A percentile compares a stretch with the other conserved stretches of the same genome.
Conservation (phyloP, 2,329 filamentous ascomycete genomes). For the Trichoderma simmonsii region DNA sequence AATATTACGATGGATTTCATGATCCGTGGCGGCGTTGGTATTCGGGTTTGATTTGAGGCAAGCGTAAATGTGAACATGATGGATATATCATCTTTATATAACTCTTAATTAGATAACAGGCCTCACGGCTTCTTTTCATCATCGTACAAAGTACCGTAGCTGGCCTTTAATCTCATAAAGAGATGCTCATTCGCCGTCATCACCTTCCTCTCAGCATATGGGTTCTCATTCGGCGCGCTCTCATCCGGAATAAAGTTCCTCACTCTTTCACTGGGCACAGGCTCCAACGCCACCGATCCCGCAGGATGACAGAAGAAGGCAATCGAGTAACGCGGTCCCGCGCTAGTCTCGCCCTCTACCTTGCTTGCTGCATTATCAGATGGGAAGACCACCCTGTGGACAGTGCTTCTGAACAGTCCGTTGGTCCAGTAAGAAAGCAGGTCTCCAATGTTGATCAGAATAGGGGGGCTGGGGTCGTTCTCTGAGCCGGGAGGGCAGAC, state of each 20-base stretch:
- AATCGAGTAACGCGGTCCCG: constrained; percentile 60
- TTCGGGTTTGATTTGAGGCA: constrained; percentile 38
- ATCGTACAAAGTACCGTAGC: constrained; percentile 55
- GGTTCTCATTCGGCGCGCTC: constrained; percentile 38
- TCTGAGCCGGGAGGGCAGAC: constrained; percentile 62
- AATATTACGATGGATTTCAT: constrained; percentile 34
- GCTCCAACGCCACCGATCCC: constrained; percentile 48
- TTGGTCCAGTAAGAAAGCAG: constrained; percentile 84
- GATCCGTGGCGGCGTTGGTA: constrained; percentile 46
- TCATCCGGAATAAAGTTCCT: constrained; percentile 37
- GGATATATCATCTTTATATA: not conserved
- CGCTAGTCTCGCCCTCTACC: constrained; percentile 45
- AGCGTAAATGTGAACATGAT: not conserved
- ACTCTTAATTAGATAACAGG: not conserved
- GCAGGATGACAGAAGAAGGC: constrained; percentile 68
- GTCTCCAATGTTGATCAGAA: constrained; percentile 74
- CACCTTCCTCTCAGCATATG: constrained; percentile 51
- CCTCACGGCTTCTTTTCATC: constrained; percentile 32
- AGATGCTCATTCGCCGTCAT: constrained; percentile 64
- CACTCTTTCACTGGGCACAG: constrained; percentile 60
- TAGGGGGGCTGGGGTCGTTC: constrained; percentile 61
- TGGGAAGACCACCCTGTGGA: constrained; percentile 81
- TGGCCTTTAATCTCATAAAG: constrained; percentile 57
- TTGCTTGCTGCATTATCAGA: constrained; percentile 22
- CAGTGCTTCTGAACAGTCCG: constrained; percentile 79